Percentiles rank a stretch among this genome's conserved stretches.
These are phyloP conservation scores for Discostella pseudostelligera DNA, from an alignment of 108 stramenopile genomes.

Conservation along the genomic window DNA sequence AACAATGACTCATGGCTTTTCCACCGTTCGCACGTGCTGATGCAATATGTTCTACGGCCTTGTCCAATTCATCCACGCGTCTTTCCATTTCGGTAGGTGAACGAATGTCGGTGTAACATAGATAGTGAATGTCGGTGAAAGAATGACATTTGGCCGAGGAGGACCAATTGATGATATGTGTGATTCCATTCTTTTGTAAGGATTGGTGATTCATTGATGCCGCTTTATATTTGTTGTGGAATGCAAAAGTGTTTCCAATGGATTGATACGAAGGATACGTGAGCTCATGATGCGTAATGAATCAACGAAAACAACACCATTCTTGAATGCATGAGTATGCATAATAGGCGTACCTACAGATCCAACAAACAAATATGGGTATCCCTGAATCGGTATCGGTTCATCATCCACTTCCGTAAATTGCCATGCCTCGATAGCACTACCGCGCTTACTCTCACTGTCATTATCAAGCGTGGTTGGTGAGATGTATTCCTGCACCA, in stretches of 20 bases:
- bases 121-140: slow-evolving; percentile 20
- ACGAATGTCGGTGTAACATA: slow-evolving; percentile 8
- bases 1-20: slow-evolving; percentile 33
- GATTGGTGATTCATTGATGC: slow-evolving; percentile 22
- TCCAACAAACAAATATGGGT: slow-evolving; percentile 29
- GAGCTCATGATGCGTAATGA: background rate
- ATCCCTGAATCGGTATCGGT: slow-evolving; percentile 17
- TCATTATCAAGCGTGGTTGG: background rate
- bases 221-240: background rate
- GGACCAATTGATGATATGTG: slow-evolving; percentile 32
- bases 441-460: background rate
- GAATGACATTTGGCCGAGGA: slow-evolving; percentile 17
- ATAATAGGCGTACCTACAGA: slow-evolving; percentile 30
- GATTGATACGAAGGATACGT: too few species aligned
- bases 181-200: slow-evolving; percentile 19
- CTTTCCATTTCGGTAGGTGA: background rate
- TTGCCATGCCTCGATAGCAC: slow-evolving; percentile 18
- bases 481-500: slow-evolving; percentile 1
- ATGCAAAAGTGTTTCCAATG: background rate
- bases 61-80: background rate
- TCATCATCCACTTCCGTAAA: slow-evolving; percentile 13
- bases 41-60: slow-evolving; percentile 24
- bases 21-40: slow-evolving; percentile 10
- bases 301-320: too few species aligned
- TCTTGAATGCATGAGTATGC: too few species aligned